Evolutionary conservation across 2,329 filamentous ascomycete species (phyloP).

Genomic region (Trichoderma simmonsii): DNA sequence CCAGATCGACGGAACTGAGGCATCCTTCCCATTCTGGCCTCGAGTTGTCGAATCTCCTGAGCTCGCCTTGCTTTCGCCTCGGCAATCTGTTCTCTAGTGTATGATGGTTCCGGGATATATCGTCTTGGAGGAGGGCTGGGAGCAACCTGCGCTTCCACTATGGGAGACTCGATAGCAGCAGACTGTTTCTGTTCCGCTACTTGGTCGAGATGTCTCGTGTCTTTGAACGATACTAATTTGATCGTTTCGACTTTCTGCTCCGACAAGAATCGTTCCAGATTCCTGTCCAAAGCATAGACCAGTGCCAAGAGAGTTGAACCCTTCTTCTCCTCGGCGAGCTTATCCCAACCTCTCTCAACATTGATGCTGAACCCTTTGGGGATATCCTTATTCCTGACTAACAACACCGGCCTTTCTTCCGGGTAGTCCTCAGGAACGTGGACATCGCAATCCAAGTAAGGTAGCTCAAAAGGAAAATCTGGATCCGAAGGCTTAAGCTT

Average conservation of each 20-base stretch:
- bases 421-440: slow-evolving; percentile 65
- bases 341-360: slow-evolving; percentile 70
- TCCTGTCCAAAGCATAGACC: slow-evolving; percentile 68
- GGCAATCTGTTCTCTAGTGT: slow-evolving; percentile 57
- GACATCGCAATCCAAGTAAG: slow-evolving; percentile 64
- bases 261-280: slow-evolving; percentile 66
- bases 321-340: slow-evolving; percentile 54
- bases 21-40: slow-evolving; percentile 68
- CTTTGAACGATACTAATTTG: slow-evolving; percentile 62
- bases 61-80: slow-evolving; percentile 62
- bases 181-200: slow-evolving; percentile 17
- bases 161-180: neutral
- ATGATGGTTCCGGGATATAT: slow-evolving; percentile 47
- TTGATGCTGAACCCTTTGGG: slow-evolving; percentile 71
- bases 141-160: slow-evolving; percentile 17
- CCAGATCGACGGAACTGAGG: slow-evolving; percentile 64
- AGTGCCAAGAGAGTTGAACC: slow-evolving; percentile 61
- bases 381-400: slow-evolving; percentile 66
- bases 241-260: slow-evolving; percentile 70
- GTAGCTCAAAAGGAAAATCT: slow-evolving; percentile 77
- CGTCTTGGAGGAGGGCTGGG: slow-evolving; percentile 22
- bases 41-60: slow-evolving; percentile 67
- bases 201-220: slow-evolving; percentile 47
- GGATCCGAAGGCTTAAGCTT: slow-evolving; percentile 71
- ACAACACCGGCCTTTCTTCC: slow-evolving; percentile 52